These are phyloP conservation scores for Brassica nigra DNA, from an alignment of 345 rosid species.

Conservation along the genomic window DNA sequence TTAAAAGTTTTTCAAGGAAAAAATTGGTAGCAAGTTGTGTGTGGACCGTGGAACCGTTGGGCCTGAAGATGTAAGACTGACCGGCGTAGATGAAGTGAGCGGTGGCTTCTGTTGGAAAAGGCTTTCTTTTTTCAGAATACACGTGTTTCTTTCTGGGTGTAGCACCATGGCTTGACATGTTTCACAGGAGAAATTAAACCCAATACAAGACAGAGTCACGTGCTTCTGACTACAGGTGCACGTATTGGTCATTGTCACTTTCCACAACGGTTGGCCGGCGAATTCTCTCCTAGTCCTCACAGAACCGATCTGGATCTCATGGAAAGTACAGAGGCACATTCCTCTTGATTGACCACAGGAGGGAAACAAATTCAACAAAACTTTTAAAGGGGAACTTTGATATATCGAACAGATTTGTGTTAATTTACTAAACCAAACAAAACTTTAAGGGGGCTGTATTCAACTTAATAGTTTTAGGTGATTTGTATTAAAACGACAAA, in stretches of 20 bases:
- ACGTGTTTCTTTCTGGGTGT: slow-evolving; percentile 7
- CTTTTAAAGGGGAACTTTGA: not conserved
- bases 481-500: no score
- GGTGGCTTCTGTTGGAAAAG: slow-evolving; percentile 22
- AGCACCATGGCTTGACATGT: slow-evolving; percentile 27
- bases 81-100: slow-evolving; percentile 32
- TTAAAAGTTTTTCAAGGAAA: not conserved
- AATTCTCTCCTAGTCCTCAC: slow-evolving; percentile 18
- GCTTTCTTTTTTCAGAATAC: slow-evolving; percentile 25
- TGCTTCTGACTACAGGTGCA: slow-evolving; percentile 22
- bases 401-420: not conserved
- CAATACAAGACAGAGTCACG: slow-evolving; percentile 26
- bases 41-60: slow-evolving; percentile 25
- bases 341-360: slow-evolving; percentile 24
- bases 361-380: not conserved
- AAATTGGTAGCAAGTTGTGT: slow-evolving; percentile 4
- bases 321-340: slow-evolving; percentile 5
- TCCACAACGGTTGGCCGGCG: slow-evolving; percentile 24
- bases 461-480: no score
- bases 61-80: slow-evolving; percentile 9
- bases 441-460: no score
- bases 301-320: slow-evolving; percentile 12
- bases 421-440: not conserved
- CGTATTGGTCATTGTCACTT: slow-evolving; percentile 31
- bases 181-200: slow-evolving; percentile 22